These are phyloP conservation scores for Bondarzewia mesenterica DNA, from an alignment of 1,284 basidiomycete species.

Conservation along the genomic window DNA sequence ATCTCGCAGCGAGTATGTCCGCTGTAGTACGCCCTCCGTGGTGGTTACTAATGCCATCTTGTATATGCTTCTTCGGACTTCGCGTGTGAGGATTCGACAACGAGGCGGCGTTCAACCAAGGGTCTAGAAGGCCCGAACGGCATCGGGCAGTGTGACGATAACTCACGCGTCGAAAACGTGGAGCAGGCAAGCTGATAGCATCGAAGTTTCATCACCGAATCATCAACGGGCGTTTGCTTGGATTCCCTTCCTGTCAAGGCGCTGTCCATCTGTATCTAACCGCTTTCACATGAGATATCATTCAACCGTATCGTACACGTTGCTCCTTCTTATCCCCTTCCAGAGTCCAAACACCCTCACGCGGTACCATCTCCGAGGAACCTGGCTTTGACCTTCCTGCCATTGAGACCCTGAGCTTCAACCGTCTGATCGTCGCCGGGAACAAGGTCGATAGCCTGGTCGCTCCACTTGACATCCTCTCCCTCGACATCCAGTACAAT, in stretches of 20 bases:
- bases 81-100: too few relatives aligned
- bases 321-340: slow-evolving; percentile 1
- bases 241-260: too few relatives aligned
- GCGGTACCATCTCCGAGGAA: slow-evolving; percentile 71
- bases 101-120: too few relatives aligned
- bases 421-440: slow-evolving; percentile 75
- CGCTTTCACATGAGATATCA: not conserved
- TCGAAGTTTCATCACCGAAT: too few relatives aligned
- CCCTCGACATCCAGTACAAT: slow-evolving; percentile 74
- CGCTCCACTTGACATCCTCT: slow-evolving; percentile 67
- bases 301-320: not conserved
- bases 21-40: slow-evolving; percentile 22
- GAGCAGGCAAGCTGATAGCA: too few relatives aligned
- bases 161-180: too few relatives aligned
- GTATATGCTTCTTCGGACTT: too few relatives aligned
- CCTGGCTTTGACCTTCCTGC: slow-evolving; percentile 54
- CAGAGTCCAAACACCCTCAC: slow-evolving; percentile 21
- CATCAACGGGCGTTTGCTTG: too few relatives aligned
- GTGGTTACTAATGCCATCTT: slow-evolving; percentile 25
- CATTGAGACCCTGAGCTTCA: slow-evolving; percentile 54
- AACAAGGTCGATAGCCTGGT: slow-evolving; percentile 83
- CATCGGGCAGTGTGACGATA: too few relatives aligned
- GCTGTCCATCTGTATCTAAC: too few relatives aligned
- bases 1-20: slow-evolving; percentile 16
- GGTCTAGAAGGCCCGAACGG: too few relatives aligned